Base-by-base conservation (phyloP, 345 rosid species). In the Passiflora organensis region DNA sequence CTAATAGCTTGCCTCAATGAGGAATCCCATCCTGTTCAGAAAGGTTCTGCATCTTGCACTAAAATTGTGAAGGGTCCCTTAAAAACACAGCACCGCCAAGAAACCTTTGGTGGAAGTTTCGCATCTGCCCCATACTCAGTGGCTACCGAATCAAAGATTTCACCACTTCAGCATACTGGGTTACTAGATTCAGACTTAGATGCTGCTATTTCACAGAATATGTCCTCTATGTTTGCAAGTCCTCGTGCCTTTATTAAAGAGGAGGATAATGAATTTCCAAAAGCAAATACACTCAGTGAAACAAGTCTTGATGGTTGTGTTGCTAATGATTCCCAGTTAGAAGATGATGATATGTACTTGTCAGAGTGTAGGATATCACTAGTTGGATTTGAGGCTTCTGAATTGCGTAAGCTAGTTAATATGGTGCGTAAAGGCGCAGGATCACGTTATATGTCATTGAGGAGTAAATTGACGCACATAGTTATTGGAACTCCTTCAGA, bases 401-500 rank as follows among this genome's bases (percentile, higher is more conserved):
- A 80, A 70, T 66, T 86, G 83, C 89, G 89, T 55, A 86, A 77
- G 70, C 78, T 84, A 65, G 84, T 89, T 58, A 77, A 72, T 73
- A 75, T 89, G 76, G 79, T 80, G 67, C 82, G 87, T 6, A 72
- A 64, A 78, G 94, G 96, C 60, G 99, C 95, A 67, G 96, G 82
- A 46, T 89, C 96, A 10, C 86, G 91, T 53, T 86, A 78, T 76
- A 61, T 80, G 60, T 66, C 73, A 19, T 61, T 70, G 46, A 74
- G 72, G 58, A 93, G 84, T 55, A 81, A 78, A 71, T 79, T 93
- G 79, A 93, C 99, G 14, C 99, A 93, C 44, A 78, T 93, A 43
- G 59, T 93, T 56, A 85, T 89, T 60, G 96, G 96, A 71, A 70
- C 76, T 70, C 96, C 87, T 47, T 81, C 99, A 52, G 99, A 93